Evolutionary conservation across 768 basidiomycete genomes (phyloP), one percentile per base, ranked within the genome.

Genomic region (Mycena olivaceomarginata): DNA sequence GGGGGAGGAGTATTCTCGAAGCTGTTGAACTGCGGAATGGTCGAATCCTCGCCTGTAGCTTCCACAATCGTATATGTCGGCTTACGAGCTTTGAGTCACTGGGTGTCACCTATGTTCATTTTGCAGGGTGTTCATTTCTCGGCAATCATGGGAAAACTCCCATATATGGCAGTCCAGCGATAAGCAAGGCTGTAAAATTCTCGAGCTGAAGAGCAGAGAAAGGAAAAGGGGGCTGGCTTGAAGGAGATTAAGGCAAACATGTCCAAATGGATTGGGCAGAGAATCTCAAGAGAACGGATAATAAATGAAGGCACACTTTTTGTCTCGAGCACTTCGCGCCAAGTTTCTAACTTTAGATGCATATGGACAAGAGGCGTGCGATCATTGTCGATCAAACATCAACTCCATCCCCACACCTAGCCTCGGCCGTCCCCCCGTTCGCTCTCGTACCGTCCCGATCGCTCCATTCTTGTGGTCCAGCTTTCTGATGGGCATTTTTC

Each of bases 311-410:
- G 25, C 25, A 25, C 25, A 25, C 41, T 67, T 67, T 66, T 39
- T 9, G 25, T 67, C 48, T 53, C 31, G 46, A 67, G 48, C 48
- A 67, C 66, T 51, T 67, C 6, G 66, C 66, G 46, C 43, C 66
- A 67, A 45, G 66, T 67, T 67, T 67, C 66, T 67, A 67, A 39
- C 48, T 67, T 51, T 67, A 67, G 66, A 53, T 67, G 25, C 48
- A 67, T 65, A 46, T 46, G 45, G 43, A 65, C 43, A 6, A 2
- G 64, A 65, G 39, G 22, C 64, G 45, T 45, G 64, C 64, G 64
- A 65, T 65, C 43, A 25, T 65, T 46, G 25, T 46, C 43, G 45
- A 65, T 65, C 64, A 25, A 62, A 65, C 64, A 46, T 45, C 45
- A 13, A 65, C 64, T 13, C 43, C 22, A 65, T 65, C 37, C 64